These are phyloP conservation scores for Combretum micranthum DNA, from an alignment of 345 rosid genomes.

Conservation along the genomic window DNA sequence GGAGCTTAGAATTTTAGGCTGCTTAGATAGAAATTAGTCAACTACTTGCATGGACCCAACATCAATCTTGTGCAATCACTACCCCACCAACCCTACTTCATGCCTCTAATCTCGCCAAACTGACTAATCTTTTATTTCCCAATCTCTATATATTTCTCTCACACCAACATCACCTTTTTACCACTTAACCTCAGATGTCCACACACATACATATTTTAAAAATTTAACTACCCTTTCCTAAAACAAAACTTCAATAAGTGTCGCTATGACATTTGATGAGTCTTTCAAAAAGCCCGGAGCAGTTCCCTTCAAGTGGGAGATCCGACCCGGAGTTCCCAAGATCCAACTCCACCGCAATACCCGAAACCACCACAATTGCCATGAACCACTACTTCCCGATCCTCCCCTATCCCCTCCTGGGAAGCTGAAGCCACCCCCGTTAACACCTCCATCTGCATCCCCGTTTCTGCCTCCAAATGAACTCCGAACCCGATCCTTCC, in stretches of 20 bases:
- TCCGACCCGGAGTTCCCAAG: conserved; percentile 94
- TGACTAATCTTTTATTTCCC: not conserved
- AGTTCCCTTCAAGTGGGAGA: conserved; percentile 92
- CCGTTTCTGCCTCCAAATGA: conserved; percentile 22
- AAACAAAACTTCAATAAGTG: too few species aligned
- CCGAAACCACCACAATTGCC: conserved; percentile 17
- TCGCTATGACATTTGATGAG: conserved; percentile 44
- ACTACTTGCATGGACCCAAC: too few species aligned
- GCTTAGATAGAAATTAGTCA: too few species aligned
- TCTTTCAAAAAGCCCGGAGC: conserved; percentile 75
- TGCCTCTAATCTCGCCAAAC: conserved; percentile 65
- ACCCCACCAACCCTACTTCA: conserved; percentile 30
- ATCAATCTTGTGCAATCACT: not conserved
- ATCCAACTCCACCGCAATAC: conserved; percentile 22
- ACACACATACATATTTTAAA: not conserved
- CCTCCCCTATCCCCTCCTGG: conserved; percentile 16
- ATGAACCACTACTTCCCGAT: conserved; percentile 9
- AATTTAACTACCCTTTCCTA: not conserved
- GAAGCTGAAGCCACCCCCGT: conserved; percentile 63
- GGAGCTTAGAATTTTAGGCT: too few species aligned
- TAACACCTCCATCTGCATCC: conserved; percentile 56
- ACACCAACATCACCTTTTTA: not conserved
- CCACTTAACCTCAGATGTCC: not conserved
- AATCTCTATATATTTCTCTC: conserved; percentile 4
- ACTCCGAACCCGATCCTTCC: conserved; percentile 43